Base-by-base conservation (phyloP, 2,329 filamentous ascomycete genomes). In the Ophiocordyceps polyrhachis-furcata region DNA sequence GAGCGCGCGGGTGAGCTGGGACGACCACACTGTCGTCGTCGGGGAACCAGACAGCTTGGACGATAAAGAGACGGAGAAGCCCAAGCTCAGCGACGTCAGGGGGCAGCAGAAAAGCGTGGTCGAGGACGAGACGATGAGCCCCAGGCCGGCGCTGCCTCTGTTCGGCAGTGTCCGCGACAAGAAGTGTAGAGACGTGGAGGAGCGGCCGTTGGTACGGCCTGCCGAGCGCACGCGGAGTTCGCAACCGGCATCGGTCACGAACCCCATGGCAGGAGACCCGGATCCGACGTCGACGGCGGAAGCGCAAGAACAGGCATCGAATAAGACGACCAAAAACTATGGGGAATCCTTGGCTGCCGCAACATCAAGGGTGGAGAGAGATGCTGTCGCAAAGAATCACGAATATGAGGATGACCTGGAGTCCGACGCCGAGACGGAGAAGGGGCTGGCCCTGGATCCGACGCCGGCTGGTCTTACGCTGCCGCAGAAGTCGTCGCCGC, bases 1-100 rank as follows among this genome's bases (percentile, higher is more conserved):
- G 59, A 73, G 69, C 37, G 73, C 74, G 1, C 70, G 83, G 21
- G 83, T 88, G 42, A 94, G 86, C 62, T 95, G 87, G 55, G 80
- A 85, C 49, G 81, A 85, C 43, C 70, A 62, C n/a, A 72, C 69
- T 9, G 62, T 72, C 11, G 62, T 76, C 2, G 67, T 75, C 20
- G 71, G 69, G 67, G 75, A 44, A 60, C 68, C 11, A 60, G 61
- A 8, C 54, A 58, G 11, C 50, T 58, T 4, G 53, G 25, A 28
- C 25, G 25, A 28, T 7, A 28, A 58, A 2, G 58, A 64, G 41
- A 51, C 57, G 1, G 66, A 67, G 4, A 48, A 62, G 19, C 44
- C 61, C 2, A 49, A 61, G 57, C 52, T 52, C 44, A 45, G 55
- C 38, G 48, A 72, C 62, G 41, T 61, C 56, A 51, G 57, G 51